Evolutionary conservation across 768 basidiomycete species (phyloP), one percentile per base, ranked within the genome.

Genomic region (Boletus sp.): DNA sequence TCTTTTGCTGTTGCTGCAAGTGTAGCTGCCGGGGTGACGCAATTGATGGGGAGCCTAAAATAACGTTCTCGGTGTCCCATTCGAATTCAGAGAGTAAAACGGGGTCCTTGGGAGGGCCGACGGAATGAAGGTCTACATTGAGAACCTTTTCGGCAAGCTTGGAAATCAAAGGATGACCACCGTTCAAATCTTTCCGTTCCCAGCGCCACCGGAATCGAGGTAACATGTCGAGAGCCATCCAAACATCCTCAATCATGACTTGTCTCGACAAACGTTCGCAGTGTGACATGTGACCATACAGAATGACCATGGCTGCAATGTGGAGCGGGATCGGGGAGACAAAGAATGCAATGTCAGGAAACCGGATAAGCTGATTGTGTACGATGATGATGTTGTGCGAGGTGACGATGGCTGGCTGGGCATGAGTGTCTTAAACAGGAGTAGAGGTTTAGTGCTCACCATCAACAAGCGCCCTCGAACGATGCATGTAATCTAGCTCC

Each of bases 121-220:
- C 79, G 33, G 80, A 76, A 60, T 81, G 81, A n/a, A 92, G 75
- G 65, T 87, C 80, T 45, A 87, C 83, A 23, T 79, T 80, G 75
- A 93, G 85, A 23, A 92, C 87, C 51, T 83, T 83, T 71, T 91
- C 88, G 0, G 88, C 90, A 45, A 93, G 81, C 62, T 83, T 86
- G 14, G 88, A 82, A 55, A 92, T 90, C 48, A 92, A 81, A n/a
- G 91, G 90, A 62, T 91, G 89, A 2, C 84, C 85, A 41, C 88
- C 88, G 41, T 84, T 84, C 51, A 82, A 71, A 64, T 93, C 90
- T 67, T 87, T 90, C 49, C 91, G 82, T 64, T 91, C 89, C 91
- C 91, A 93, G 57, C 91, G 84, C 91, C 91, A 93, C 47, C 91
- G 84, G 80, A 93, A 88, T 32, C 85, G 85, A 3, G 91, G 91